These are phyloP conservation scores for Paramecium sexaurelia DNA, from an alignment of 73 alveolate genomes.

Conservation along the genomic window DNA sequence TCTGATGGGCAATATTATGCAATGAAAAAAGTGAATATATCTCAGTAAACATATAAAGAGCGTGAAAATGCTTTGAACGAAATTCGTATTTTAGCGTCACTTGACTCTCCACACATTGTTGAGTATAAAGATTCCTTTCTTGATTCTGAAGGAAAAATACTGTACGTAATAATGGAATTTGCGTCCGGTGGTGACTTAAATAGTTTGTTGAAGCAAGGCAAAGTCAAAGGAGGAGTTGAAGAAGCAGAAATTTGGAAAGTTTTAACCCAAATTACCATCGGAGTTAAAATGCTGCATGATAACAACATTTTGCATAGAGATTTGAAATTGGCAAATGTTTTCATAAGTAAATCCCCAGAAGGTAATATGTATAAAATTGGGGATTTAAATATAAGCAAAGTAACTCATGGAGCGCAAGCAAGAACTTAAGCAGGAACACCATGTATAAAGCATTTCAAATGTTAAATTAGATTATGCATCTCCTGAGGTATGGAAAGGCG, in stretches of 20 bases:
- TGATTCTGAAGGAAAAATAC: constrained; percentile 69
- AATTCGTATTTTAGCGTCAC: constrained; percentile 66
- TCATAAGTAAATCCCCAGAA: constrained; percentile 63
- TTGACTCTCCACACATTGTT: constrained; percentile 60
- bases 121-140: constrained; percentile 71
- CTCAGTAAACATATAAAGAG: constrained; percentile 48
- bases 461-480: constrained; percentile 73
- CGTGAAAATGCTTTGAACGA: constrained; percentile 70
- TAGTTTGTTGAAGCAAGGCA: constrained; percentile 19
- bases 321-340: constrained; percentile 82
- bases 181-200: constrained; percentile 69
- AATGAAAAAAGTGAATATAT: constrained; percentile 63
- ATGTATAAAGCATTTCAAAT: not conserved
- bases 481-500: constrained; percentile 90
- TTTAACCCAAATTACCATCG: constrained; percentile 44
- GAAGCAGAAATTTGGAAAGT: constrained; percentile 67
- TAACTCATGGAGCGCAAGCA: constrained; percentile 71
- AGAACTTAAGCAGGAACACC: constrained; percentile 89
- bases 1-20: constrained; percentile 68
- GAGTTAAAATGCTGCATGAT: constrained; percentile 62
- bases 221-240: constrained; percentile 42
- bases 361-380: constrained; percentile 73
- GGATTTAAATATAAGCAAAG: constrained; percentile 83
- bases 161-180: constrained; percentile 67
- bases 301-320: constrained; percentile 66